phyloP scores from a whole-genome alignment of 1,284 basidiomycete species.

The Ustilago vetiveriae region DNA sequence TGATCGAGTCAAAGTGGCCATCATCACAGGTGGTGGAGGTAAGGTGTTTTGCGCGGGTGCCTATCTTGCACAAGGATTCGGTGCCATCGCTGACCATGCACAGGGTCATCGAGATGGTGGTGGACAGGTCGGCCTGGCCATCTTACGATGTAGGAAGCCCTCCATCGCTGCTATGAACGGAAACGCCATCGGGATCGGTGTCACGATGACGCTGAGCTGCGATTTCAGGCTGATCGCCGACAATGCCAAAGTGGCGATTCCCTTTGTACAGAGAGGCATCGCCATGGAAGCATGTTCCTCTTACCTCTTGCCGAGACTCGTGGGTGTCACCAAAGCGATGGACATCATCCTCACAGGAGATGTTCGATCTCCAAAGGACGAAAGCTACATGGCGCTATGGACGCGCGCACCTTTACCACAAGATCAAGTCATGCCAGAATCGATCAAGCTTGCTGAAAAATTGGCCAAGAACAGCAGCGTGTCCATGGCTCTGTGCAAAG shows the following conservation, averaged over 20 bases:
- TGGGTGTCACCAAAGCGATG: conserved; percentile 52
- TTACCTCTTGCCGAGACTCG: conserved; percentile 49
- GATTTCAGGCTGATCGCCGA: conserved; percentile 45
- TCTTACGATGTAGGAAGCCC: conserved; percentile 51
- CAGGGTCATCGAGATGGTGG: conserved; percentile 52
- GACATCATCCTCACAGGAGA: conserved; percentile 56
- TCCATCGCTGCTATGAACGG: conserved; percentile 59
- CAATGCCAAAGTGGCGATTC: conserved; percentile 54
- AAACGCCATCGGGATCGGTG: conserved; percentile 56
- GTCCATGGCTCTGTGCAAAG: conserved; percentile 56
- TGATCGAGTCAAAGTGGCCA: conserved; percentile 46
- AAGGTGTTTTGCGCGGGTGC: conserved; percentile 58
- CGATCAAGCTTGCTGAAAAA: conserved; percentile 42
- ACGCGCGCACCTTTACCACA: conserved; percentile 22
- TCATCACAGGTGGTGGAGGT: conserved; percentile 50
- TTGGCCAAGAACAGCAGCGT: conserved; percentile 48
- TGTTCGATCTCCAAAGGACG: conserved; percentile 27
- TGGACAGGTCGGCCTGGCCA: conserved; percentile 40
- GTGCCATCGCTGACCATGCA: conserved; percentile 34
- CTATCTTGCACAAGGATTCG: conserved; percentile 49
- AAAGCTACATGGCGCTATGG: conserved; percentile 34
- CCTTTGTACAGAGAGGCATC: conserved; percentile 57
- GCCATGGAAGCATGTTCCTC: conserved; percentile 51
- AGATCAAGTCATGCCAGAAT: conserved; percentile 36
- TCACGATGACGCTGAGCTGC: conserved; percentile 51